Percentiles rank a stretch among this genome's conserved stretches.
Conservation (phyloP, 1,284 basidiomycete genomes). For the Tylopilus sp. region DNA sequence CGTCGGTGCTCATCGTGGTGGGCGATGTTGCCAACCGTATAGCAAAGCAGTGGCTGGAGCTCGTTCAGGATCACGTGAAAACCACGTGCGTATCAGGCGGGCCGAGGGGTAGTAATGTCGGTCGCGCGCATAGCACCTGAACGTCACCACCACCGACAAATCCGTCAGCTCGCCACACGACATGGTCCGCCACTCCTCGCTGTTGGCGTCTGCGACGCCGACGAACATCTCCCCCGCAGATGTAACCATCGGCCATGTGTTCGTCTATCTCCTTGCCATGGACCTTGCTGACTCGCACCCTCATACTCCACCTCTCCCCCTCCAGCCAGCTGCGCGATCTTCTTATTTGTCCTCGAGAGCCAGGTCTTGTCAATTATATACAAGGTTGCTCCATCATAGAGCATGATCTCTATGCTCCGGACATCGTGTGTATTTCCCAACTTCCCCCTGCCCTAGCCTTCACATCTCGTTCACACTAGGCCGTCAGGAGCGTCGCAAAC, state of each 20-base stretch:
- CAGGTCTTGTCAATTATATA: constrained; percentile 67
- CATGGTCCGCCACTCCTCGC: constrained; percentile 48
- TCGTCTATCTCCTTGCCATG: constrained; percentile 32
- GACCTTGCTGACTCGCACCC: constrained; percentile 2
- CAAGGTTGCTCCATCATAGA: constrained; percentile 57
- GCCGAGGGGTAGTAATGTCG: constrained; percentile 5
- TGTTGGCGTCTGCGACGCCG: constrained; percentile 46
- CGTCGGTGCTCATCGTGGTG: constrained; percentile 25
- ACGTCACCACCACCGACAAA: constrained; percentile 12
- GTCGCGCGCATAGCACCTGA: constrained; percentile 11
- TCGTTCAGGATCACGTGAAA: constrained; percentile 23
- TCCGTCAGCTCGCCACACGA: constrained; percentile 18
- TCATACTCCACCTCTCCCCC: constrained; percentile 5
- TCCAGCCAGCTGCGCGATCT: constrained; percentile 72
- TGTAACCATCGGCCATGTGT: constrained; percentile 70
- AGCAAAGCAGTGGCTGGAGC: not conserved
- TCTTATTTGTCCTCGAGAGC: constrained; percentile 66
- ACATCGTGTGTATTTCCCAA: constrained; percentile 42
- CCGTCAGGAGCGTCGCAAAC: constrained; percentile 48
- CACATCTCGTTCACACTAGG: constrained; percentile 33
- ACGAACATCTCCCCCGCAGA: constrained; percentile 44
- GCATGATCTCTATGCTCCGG: constrained; percentile 53
- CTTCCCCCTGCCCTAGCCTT: constrained; percentile 13
- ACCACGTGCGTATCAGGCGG: constrained; percentile 20
- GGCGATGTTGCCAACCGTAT: constrained; percentile 6